Percentiles rank a stretch among this genome's conserved stretches.
Conservation (phyloP, 139 green algal species). For the Edaphochlamys debaryana region DNA sequence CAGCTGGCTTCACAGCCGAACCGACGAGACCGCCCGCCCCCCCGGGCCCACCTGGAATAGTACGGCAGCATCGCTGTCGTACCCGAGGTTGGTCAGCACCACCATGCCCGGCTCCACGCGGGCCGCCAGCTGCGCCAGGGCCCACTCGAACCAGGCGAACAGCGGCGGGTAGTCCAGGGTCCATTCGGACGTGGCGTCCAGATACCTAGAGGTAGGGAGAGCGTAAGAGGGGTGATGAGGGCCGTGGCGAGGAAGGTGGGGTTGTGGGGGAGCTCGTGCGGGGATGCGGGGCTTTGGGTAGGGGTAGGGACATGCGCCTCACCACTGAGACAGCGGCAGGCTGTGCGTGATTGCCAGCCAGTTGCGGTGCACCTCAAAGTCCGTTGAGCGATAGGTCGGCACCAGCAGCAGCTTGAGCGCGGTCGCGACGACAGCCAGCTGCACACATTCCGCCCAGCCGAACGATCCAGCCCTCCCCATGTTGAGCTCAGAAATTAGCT, state of each 20-base stretch:
- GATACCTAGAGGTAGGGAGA: conserved; percentile 91
- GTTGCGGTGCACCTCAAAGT: conserved; percentile 98
- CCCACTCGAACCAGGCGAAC: conserved; percentile 95
- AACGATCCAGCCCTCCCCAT: too few relatives aligned
- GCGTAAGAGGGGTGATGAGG: neutral
- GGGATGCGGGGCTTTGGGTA: too few relatives aligned
- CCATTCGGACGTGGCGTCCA: conserved; percentile 89
- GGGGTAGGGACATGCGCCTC: too few relatives aligned
- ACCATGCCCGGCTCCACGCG: conserved; percentile 88
- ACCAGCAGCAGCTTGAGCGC: conserved; percentile 85
- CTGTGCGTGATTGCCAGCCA: conserved; percentile 93
- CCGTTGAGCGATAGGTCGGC: conserved; percentile 90
- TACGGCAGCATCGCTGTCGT: conserved; percentile 76
- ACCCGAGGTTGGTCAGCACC: conserved; percentile 70
- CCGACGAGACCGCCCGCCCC: too few relatives aligned
- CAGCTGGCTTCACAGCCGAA: too few relatives aligned
- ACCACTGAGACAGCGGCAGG: conserved; percentile 81
- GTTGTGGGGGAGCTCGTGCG: neutral
- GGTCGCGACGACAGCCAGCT: conserved; percentile 33
- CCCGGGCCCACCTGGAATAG: conserved; percentile 83
- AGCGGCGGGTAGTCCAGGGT: conserved; percentile 98
- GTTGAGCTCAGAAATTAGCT: too few relatives aligned
- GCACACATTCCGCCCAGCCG: conserved; percentile 8
- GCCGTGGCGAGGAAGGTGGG: neutral
- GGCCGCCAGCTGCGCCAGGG: conserved; percentile 70